Evolutionary conservation across 2,329 filamentous ascomycete genomes (phyloP).

Genomic region (Curvularia verruculosa): DNA sequence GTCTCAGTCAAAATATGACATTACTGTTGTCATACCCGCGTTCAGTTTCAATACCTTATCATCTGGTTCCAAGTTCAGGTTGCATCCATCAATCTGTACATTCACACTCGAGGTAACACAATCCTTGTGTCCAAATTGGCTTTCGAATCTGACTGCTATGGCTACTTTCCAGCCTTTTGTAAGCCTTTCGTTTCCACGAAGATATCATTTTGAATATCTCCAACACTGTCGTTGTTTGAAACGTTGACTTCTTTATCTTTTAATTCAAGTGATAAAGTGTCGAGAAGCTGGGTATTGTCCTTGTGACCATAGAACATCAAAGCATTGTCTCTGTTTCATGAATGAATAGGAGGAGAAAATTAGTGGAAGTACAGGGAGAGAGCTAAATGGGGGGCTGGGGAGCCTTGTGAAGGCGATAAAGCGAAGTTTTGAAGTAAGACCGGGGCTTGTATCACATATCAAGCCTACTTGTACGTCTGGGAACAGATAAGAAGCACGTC

Average conservation of each 20-base stretch:
- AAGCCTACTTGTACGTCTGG: not conserved
- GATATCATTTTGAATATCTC: too few relatives aligned
- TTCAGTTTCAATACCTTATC: too few relatives aligned
- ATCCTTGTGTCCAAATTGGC: constrained; percentile 15
- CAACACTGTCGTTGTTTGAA: too few relatives aligned
- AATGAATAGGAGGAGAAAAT: constrained; percentile 14
- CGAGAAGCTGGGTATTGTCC: too few relatives aligned
- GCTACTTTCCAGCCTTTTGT: constrained; percentile 65
- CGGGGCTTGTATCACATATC: not conserved
- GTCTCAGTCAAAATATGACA: too few relatives aligned
- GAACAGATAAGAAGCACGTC: not conserved
- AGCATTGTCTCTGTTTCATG: constrained; percentile 10
- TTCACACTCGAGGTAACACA: constrained; percentile 75
- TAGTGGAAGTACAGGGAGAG: not conserved
- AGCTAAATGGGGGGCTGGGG: constrained; percentile 15
- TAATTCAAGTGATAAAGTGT: too few relatives aligned
- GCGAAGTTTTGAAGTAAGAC: constrained; percentile 16
- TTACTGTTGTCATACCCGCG: too few relatives aligned
- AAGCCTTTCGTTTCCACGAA: constrained; percentile 57
- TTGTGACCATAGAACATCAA: too few relatives aligned
- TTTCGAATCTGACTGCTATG: constrained; percentile 64
- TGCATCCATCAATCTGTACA: constrained; percentile 72
- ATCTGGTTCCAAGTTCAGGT: too few relatives aligned
- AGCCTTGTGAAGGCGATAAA: constrained; percentile 18
- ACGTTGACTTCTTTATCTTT: too few relatives aligned